Evolutionary conservation across 805 yeast species (phyloP), one percentile per base, ranked within the genome.

Genomic region (Sugiyamaella smithiae): DNA sequence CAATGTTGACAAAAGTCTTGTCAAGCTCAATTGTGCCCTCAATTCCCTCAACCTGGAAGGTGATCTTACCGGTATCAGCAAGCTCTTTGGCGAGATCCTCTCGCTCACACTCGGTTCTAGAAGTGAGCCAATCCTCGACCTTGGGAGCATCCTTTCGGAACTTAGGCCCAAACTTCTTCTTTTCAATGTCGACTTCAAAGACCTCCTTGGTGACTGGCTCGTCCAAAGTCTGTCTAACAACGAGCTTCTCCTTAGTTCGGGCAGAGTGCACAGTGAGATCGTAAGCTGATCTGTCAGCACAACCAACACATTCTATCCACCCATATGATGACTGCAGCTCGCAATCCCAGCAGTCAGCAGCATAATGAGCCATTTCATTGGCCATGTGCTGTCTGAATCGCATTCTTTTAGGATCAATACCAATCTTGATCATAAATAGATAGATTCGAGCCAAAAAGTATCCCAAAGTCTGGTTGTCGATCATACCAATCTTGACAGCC

Each of bases 231-330:
- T 93, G 85, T 77, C 98, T 86, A 40, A 93, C 99, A 52, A 89
- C 90, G 61, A 93, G 75, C 72, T 89, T 91, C 74, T 88, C 97
- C 71, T 88, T 88, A 50, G 99, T 93, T 71, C 87, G 86, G 49
- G 91, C 93, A 40, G 97, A 72, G 68, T 93, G 99, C 53, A 95
- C 99, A 43, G 91, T 79, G 69, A 93, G 80, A 73, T 93, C 99
- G 67, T 88, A 93, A 36, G 99, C 99, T 40, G 96, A 87, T 76
- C 99, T 83, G 73, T 93, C 99, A 57, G 99, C 99, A 75, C 98
- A 93, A 59, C 99, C 99, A 67, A 93, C 97, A 82, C 99, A 95
- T 75, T 93, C 99, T 62, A 93, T 87, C 99, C 99, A 93, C 62
- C 99, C 99, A 63, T 88, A 93, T 28, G 97, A 88, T 37, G 97